phyloP scores from a whole-genome alignment of 2,329 filamentous ascomycete species.

The Thelonectria olida region DNA sequence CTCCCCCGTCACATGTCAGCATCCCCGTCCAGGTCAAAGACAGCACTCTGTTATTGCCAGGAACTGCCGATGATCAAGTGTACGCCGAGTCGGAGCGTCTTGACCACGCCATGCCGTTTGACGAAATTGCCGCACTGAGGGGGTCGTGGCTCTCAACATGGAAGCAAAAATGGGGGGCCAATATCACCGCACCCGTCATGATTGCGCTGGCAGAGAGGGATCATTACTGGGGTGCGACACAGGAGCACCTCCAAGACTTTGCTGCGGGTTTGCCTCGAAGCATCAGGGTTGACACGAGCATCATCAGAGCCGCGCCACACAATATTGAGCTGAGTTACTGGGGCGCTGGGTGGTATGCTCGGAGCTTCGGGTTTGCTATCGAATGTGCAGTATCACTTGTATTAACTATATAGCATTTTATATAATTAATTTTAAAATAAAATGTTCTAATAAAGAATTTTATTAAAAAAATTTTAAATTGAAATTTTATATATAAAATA shows the following conservation, averaged over 20 bases:
- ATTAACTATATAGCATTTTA: too few species aligned
- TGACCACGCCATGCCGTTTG: slow-evolving; percentile 28
- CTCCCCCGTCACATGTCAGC: slow-evolving; percentile 21
- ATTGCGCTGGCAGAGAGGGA: slow-evolving; percentile 24
- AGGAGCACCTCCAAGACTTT: slow-evolving; percentile 30
- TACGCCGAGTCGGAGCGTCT: slow-evolving; percentile 26
- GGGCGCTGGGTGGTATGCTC: slow-evolving; percentile 30
- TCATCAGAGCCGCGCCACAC: slow-evolving; percentile 29
- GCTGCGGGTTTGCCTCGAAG: slow-evolving; percentile 20
- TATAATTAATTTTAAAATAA: too few species aligned
- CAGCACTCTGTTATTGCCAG: slow-evolving; percentile 25
- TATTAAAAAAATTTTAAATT: too few species aligned
- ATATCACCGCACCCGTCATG: slow-evolving; percentile 29
- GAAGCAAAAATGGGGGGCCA: slow-evolving; percentile 29
- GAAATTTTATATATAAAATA: too few species aligned
- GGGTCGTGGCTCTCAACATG: slow-evolving; percentile 26
- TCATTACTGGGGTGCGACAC: slow-evolving; percentile 29
- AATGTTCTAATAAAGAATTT: too few species aligned
- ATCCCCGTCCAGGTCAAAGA: slow-evolving; percentile 31
- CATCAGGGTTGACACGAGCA: slow-evolving; percentile 27
- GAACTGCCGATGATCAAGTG: slow-evolving; percentile 27
- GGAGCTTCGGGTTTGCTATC: slow-evolving; percentile 32
- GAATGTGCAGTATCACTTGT: slow-evolving; percentile 30
- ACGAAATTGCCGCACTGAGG: slow-evolving; percentile 24
- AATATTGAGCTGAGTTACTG: slow-evolving; percentile 35